Evolutionary conservation across 805 yeast genomes (phyloP), one percentile per base, ranked within the genome.

Genomic region (Scheffersomyces spartinae): DNA sequence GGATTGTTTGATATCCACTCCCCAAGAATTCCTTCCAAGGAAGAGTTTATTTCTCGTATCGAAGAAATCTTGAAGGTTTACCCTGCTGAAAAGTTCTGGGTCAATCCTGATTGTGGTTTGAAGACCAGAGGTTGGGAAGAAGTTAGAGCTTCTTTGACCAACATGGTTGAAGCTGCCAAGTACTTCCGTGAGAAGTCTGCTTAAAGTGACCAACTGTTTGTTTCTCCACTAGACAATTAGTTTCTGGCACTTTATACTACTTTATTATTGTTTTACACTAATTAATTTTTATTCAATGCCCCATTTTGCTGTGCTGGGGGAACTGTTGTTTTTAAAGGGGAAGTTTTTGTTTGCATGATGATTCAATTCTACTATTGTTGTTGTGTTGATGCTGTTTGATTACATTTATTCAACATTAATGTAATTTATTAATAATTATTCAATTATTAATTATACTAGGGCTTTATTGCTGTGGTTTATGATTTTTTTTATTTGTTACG

Each of bases 111-210:
- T 72, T 91, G 98, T 77, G 98, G 98, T 76, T 77, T 91, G 64
- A 91, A 91, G 82, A 91, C 98, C 62, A 86, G 98, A 79, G 95
- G 94, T 49, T 91, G 98, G 98, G 84, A 81, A 48, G 98, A 91
- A 75, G 83, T 88, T 49, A 84, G 68, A 58, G 85, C 77, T 55
- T 84, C 94, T 52, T 78, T 91, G 65, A 82, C 94, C 62, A 82
- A 91, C 70, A 91, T 91, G 98, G 97, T 91, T 59, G 91, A 81
- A 45, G 97, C 98, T 55, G 97, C 97, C 54, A 88, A 91, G 74
- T 74, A 72, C 66, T 88, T 71, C 94, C 50, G 66, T 43, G 61
- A 49, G 32, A 50, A 61, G 49, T 40, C 9, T 19, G 21, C 21
- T 19, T 19, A 19, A 19, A 13, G 9, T 19, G 7, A 19, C 9